Evolutionary conservation across 176 grass and related monocot genomes (phyloP).

Genomic region (Areca catechu): DNA sequence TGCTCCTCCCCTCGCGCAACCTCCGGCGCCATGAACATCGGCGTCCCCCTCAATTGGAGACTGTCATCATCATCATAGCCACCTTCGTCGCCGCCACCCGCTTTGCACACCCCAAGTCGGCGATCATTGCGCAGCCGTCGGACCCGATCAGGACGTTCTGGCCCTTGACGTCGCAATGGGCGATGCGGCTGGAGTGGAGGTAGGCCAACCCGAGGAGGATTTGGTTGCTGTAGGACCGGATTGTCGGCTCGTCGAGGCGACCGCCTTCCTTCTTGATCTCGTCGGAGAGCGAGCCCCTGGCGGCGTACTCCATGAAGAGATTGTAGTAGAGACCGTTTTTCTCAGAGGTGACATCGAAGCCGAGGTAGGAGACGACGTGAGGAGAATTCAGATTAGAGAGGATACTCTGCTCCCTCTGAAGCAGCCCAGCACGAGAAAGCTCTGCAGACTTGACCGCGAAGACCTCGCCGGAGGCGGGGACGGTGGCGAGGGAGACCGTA

Average conservation of each 20-base stretch:
- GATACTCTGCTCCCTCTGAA: constrained; percentile 3
- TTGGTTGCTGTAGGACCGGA: neutral
- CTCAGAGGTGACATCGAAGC: constrained; percentile 4
- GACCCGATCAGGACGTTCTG: constrained; percentile 1
- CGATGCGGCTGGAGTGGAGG: constrained; percentile 8
- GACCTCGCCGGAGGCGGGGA: neutral
- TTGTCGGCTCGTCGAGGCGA: neutral
- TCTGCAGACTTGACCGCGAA: constrained; percentile 18
- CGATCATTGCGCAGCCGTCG: neutral
- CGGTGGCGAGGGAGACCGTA: constrained; percentile 4
- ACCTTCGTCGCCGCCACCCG: no score
- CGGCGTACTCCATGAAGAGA: constrained; percentile 8
- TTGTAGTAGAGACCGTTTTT: neutral
- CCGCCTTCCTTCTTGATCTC: constrained; percentile 2
- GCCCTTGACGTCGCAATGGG: constrained; percentile 6
- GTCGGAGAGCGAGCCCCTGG: constrained; percentile 11
- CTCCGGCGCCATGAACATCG: constrained; percentile 13
- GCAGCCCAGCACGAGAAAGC: neutral
- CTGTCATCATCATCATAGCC: neutral
- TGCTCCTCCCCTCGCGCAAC: constrained; percentile 10
- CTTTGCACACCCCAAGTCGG: constrained; percentile 5
- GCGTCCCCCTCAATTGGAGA: neutral
- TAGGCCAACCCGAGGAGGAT: constrained; percentile 4
- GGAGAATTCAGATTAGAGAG: constrained; percentile 4
- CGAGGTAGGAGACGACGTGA: constrained; percentile 15